Conservation (phyloP, 1,139 yeast genomes). For the Geotrichum reessii region DNA sequence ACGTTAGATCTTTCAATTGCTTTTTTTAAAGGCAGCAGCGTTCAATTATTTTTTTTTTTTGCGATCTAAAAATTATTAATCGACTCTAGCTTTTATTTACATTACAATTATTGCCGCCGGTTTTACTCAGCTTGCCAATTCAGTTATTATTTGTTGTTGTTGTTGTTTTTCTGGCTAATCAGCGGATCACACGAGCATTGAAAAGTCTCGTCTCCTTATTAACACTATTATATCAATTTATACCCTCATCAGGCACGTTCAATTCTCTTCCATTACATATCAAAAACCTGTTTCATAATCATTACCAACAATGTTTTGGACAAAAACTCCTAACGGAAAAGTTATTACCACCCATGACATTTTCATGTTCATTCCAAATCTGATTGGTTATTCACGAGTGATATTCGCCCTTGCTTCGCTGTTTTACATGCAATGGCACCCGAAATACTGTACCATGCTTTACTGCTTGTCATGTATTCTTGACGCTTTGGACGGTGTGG, state of each 20-base stretch:
- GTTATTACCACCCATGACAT: constrained; percentile 45
- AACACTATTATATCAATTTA: too few relatives aligned
- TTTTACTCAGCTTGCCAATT: background rate
- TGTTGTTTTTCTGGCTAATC: background rate
- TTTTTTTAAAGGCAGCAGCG: background rate
- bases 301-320: constrained; percentile 15
- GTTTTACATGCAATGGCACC: constrained; percentile 76
- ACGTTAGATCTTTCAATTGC: background rate
- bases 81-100: background rate
- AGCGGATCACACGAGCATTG: background rate
- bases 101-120: background rate
- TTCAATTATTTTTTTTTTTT: background rate
- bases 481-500: constrained; percentile 95
- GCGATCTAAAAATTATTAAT: background rate
- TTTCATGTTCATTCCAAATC: constrained; percentile 77
- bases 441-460: constrained; percentile 64
- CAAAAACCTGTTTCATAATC: background rate
- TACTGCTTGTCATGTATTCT: constrained; percentile 86
- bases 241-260: too few relatives aligned
- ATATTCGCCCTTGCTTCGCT: constrained; percentile 75
- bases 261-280: background rate
- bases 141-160: background rate
- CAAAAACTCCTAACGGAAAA: constrained; percentile 17
- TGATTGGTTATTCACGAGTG: constrained; percentile 84
- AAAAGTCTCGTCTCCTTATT: background rate